These are phyloP conservation scores for Dryas octopetala DNA, from an alignment of 306 rosid genomes.

Conservation along the genomic window DNA sequence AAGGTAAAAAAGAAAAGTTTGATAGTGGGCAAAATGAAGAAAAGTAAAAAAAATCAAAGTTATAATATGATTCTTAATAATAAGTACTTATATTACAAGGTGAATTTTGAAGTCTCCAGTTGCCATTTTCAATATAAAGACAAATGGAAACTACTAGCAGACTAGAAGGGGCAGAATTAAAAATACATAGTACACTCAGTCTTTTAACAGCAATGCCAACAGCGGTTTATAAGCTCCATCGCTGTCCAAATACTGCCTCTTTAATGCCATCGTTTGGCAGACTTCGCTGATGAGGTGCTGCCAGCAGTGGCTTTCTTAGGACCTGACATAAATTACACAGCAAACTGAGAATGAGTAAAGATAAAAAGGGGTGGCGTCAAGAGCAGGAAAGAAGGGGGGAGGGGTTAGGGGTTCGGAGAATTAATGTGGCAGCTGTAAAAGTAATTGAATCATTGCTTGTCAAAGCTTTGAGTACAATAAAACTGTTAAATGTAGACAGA, in stretches of 20 bases:
- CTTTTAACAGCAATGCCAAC: constrained; percentile 31
- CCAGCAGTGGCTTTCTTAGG: constrained; percentile 43
- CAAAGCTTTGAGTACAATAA: background rate
- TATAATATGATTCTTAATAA: constrained; percentile 8
- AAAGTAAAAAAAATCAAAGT: background rate
- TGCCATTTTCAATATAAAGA: constrained; percentile 40
- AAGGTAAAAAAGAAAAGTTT: background rate
- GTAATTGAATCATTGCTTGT: constrained; percentile 10
- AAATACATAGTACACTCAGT: constrained; percentile 20
- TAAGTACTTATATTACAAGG: constrained; percentile 31
- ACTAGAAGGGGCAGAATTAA: constrained; percentile 10
- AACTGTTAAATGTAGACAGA: background rate
- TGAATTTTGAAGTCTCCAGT: constrained; percentile 32
- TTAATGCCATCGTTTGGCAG: constrained; percentile 71
- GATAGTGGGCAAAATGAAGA: background rate
- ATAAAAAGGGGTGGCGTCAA: background rate
- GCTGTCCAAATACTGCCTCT: constrained; percentile 19
- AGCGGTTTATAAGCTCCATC: constrained; percentile 2
- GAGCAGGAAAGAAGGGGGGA: background rate
- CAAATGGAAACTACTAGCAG: constrained; percentile 34
- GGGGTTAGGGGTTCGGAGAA: background rate
- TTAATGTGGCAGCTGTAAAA: background rate
- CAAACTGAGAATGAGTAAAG: constrained; percentile 18
- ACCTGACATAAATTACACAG: constrained; percentile 46
- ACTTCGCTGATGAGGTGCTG: constrained; percentile 61